A percentile compares a stretch with the other conserved stretches of the same genome.
Conservation (phyloP, 176 grass and related monocot species). For the Carex scoparia region DNA sequence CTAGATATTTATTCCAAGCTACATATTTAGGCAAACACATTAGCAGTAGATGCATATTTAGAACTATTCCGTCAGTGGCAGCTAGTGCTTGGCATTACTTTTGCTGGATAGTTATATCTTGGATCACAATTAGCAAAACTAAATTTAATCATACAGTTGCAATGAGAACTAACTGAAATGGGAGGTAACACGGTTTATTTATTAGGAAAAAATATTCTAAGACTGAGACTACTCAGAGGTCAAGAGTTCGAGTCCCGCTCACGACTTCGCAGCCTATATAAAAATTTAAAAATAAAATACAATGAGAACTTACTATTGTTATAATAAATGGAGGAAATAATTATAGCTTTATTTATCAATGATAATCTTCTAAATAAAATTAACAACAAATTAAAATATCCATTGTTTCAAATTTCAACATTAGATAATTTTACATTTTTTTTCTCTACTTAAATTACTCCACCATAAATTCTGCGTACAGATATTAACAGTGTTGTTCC, state of each 20-base stretch:
- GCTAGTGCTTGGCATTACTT: background rate
- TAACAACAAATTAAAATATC: background rate
- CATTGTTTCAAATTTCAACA: background rate
- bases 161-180: background rate
- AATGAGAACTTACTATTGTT: background rate
- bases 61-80: background rate
- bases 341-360: background rate
- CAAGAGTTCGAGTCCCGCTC: no score
- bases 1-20: background rate
- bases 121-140: background rate
- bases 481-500: no score
- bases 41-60: background rate
- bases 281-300: no score
- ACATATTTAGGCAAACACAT: background rate
- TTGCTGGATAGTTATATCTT: background rate
- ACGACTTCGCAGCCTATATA: no score
- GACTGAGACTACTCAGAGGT: no score
- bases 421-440: background rate
- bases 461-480: no score
- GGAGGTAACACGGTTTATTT: no score
- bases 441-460: no score
- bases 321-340: background rate
- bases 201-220: no score
- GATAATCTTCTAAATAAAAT: background rate
- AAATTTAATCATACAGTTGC: background rate